Percentiles rank a stretch among this genome's conserved stretches.
Evolutionary conservation across 2,329 filamentous ascomycete species (phyloP).

Genomic region (Aspergillus sergii): DNA sequence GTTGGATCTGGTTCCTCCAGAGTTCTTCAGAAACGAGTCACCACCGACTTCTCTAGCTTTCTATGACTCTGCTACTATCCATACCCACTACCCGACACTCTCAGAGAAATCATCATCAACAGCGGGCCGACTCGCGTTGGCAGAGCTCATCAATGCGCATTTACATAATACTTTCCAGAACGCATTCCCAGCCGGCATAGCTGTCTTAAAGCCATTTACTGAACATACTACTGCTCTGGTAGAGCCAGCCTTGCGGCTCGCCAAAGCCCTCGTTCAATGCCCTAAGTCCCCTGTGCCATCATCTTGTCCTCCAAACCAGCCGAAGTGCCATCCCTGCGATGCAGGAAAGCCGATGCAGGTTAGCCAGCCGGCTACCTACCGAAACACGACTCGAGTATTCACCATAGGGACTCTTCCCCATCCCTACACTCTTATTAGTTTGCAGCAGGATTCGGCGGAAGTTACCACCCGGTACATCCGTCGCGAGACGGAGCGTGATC

Average conservation of each 20-base stretch:
- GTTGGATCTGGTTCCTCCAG: constrained; percentile 61
- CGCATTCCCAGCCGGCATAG: constrained; percentile 73
- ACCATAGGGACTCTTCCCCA: constrained; percentile 88
- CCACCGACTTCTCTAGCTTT: constrained; percentile 73
- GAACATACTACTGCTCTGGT: constrained; percentile 74
- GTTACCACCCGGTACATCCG: constrained; percentile 68
- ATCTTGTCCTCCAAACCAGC: constrained; percentile 81
- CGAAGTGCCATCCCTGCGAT: constrained; percentile 74
- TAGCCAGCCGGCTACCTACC: constrained; percentile 66
- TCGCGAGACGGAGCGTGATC: constrained; percentile 70
- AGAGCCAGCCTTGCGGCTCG: constrained; percentile 70
- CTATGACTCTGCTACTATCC: constrained; percentile 68
- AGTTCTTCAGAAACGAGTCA: constrained; percentile 67
- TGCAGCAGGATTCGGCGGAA: constrained; percentile 62
- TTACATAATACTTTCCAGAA: constrained; percentile 85
- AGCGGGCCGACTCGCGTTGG: constrained; percentile 66
- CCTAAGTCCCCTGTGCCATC: constrained; percentile 70
- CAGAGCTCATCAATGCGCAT: constrained; percentile 78
- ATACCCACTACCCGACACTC: constrained; percentile 68
- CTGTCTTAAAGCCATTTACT: constrained; percentile 77
- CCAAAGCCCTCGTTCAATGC: constrained; percentile 74
- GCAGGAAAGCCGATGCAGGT: constrained; percentile 67
- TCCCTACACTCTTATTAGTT: constrained; percentile 77
- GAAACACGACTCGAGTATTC: constrained; percentile 72
- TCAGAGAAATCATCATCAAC: constrained; percentile 62